Conservation (phyloP, 1,139 yeast species). For the Suzukiozyma palmioleophila region DNA sequence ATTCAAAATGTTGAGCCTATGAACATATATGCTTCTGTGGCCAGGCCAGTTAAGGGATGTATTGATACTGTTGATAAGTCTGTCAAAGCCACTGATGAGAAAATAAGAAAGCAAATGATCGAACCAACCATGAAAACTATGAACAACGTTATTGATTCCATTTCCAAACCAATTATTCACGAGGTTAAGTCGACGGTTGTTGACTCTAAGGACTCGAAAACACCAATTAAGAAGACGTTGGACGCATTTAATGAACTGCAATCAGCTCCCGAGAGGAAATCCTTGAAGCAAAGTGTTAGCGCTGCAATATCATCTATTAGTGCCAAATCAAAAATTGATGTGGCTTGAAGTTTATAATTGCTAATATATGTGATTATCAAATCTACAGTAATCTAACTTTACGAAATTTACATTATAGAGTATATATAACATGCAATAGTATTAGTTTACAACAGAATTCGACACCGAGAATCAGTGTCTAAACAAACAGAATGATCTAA, state of each 20-base stretch:
- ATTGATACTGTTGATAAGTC: slow-evolving; percentile 27
- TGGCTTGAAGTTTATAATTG: not conserved
- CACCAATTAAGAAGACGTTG: not conserved
- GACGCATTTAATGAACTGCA: slow-evolving; percentile 1
- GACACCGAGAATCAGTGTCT: not conserved
- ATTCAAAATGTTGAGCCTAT: slow-evolving; percentile 35
- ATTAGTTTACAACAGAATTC: slow-evolving; percentile 4
- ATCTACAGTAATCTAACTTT: not conserved
- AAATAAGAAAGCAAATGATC: slow-evolving; percentile 20
- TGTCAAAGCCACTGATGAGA: slow-evolving; percentile 23
- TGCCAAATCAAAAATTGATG: not conserved
- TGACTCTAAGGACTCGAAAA: not conserved
- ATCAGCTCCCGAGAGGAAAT: not conserved
- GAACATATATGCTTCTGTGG: slow-evolving; percentile 40
- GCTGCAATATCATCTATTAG: slow-evolving; percentile 3
- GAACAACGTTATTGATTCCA: slow-evolving; percentile 35
- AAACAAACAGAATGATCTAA: slow-evolving; percentile 7
- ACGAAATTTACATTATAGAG: slow-evolving; percentile 3
- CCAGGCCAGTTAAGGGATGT: slow-evolving; percentile 36
- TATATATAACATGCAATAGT: slow-evolving; percentile 4
- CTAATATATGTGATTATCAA: not conserved
- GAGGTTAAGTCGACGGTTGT: not conserved
- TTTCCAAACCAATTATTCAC: slow-evolving; percentile 12
- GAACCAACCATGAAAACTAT: slow-evolving; percentile 43
- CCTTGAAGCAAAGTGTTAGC: slow-evolving; percentile 2